Base-by-base conservation (phyloP, 495 filamentous ascomycete genomes). In the Penicillium waksmanii region DNA sequence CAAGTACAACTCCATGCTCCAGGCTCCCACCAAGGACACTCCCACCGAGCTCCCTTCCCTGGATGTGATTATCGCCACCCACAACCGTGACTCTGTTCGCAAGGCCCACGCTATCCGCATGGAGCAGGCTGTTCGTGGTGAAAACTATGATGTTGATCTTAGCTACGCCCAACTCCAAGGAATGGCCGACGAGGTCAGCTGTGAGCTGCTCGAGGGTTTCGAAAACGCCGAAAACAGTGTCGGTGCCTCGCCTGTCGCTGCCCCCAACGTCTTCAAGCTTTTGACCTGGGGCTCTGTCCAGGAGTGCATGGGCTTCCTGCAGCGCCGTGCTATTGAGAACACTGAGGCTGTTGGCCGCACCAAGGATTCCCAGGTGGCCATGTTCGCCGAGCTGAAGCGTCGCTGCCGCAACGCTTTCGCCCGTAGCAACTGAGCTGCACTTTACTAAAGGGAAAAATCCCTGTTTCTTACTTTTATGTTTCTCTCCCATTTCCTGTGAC, bases 131-230 rank as follows among this genome's bases (percentile, higher is more conserved):
- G 57, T 65, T 13, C 67, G 57, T 1, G 80, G 75, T 1, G 73
- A 83, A 58, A 34, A 69, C 23, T 74, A 69, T 36, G 75, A 63
- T n/a, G 80, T 84, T 5, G 83, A 89, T 21, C 78, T 96, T 15
- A 85, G 85, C 27, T 96, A 93, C 73, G 94, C 90, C 6, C 95
- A 98, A 74, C 83, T 98, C 7, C 89, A 94, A 80, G 95, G 95
- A 19, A 97, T 97, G 95, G 95, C 95, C 15, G 95, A 98, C 61
- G 95, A 98, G 66, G 86, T 98, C 19, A 91, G 87, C 73, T 90
- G 90, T 61, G 88, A 91, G 66, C 76, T 97, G 15, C 83, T 96
- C 23, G 71, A 85, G 59, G 82, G 81, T 4, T 74, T 80, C 58
- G 66, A 78, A 56, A 63, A 40, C 31, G 69, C 70, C 31, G 72